Percentiles rank a stretch among this genome's conserved stretches.
These are phyloP conservation scores for Solanum pimpinellifolium DNA, from an alignment of 257 asterid species.

Conservation along the genomic window DNA sequence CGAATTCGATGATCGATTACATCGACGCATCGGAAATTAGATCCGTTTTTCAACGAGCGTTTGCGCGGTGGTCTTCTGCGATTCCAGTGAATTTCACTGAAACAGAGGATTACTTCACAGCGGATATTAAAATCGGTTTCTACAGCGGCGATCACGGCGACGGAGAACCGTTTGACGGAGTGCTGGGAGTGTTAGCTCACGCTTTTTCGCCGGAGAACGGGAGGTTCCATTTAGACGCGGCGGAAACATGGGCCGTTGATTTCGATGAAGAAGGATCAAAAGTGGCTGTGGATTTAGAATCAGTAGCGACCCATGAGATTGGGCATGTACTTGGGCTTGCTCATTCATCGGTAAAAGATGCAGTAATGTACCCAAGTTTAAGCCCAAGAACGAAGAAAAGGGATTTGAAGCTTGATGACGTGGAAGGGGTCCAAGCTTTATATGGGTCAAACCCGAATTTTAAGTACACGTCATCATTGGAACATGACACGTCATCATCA, in stretches of 20 bases:
- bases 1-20: constrained; percentile 34
- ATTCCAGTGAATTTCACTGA: constrained; percentile 84
- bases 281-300: constrained; percentile 80
- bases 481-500: constrained; percentile 45
- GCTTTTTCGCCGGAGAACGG: constrained; percentile 95
- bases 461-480: constrained; percentile 28
- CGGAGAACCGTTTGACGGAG: constrained; percentile 78
- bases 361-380: constrained; percentile 80
- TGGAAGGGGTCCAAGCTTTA: constrained; percentile 59
- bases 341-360: constrained; percentile 71
- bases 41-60: constrained; percentile 35
- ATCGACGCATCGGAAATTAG: constrained; percentile 19
- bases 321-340: constrained; percentile 89
- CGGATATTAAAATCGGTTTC: constrained; percentile 77
- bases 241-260: constrained; percentile 82
- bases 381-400: constrained; percentile 67
- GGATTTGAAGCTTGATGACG: constrained; percentile 74
- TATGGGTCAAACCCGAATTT: constrained; percentile 84
- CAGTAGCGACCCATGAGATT: constrained; percentile 91
- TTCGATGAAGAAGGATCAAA: constrained; percentile 36
- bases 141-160: constrained; percentile 84
- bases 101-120: constrained; percentile 21
- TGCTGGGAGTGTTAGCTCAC: constrained; percentile 70
- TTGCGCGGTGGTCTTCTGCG: constrained; percentile 75
- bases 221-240: constrained; percentile 67